phyloP scores from a whole-genome alignment of 2,329 filamentous ascomycete genomes.

The Cercospora citrullina region DNA sequence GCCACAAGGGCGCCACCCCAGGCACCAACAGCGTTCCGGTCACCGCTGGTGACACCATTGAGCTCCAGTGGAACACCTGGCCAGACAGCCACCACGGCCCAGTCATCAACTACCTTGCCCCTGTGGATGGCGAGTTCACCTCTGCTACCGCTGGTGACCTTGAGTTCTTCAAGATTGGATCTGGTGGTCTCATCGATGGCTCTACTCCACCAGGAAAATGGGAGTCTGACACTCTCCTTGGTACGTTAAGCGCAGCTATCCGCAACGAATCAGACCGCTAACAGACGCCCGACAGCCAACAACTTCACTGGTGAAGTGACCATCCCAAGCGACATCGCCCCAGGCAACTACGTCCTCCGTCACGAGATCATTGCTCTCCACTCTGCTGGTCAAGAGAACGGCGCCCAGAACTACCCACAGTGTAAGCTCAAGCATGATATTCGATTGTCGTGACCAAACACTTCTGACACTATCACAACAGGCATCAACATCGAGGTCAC shows the following conservation, averaged over 20 bases:
- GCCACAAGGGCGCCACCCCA: slow-evolving; percentile 57
- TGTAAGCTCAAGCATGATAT: slow-evolving; percentile 15
- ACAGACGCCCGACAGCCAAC: slow-evolving; percentile 34
- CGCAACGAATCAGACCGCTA: background rate
- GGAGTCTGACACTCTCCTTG: slow-evolving; percentile 57
- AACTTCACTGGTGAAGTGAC: slow-evolving; percentile 51
- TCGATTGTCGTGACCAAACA: background rate
- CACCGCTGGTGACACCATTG: slow-evolving; percentile 56
- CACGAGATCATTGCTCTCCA: slow-evolving; percentile 64
- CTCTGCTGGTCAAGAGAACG: slow-evolving; percentile 47
- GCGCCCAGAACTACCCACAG: slow-evolving; percentile 48
- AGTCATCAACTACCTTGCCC: slow-evolving; percentile 64
- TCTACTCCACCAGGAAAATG: slow-evolving; percentile 49
- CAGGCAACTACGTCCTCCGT: slow-evolving; percentile 61
- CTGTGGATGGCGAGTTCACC: slow-evolving; percentile 57
- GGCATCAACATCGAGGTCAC: slow-evolving; percentile 63
- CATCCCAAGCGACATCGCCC: slow-evolving; percentile 54
- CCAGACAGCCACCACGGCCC: slow-evolving; percentile 57
- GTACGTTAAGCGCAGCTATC: slow-evolving; percentile 3
- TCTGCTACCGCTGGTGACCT: slow-evolving; percentile 55
- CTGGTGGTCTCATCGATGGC: slow-evolving; percentile 52
- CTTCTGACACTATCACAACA: slow-evolving; percentile 11
- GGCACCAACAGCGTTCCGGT: slow-evolving; percentile 56
- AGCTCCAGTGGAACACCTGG: slow-evolving; percentile 50
- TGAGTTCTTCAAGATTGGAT: slow-evolving; percentile 65